Evolutionary conservation across 495 filamentous ascomycete genomes (phyloP).

Genomic region (Parathielavia appendiculata): DNA sequence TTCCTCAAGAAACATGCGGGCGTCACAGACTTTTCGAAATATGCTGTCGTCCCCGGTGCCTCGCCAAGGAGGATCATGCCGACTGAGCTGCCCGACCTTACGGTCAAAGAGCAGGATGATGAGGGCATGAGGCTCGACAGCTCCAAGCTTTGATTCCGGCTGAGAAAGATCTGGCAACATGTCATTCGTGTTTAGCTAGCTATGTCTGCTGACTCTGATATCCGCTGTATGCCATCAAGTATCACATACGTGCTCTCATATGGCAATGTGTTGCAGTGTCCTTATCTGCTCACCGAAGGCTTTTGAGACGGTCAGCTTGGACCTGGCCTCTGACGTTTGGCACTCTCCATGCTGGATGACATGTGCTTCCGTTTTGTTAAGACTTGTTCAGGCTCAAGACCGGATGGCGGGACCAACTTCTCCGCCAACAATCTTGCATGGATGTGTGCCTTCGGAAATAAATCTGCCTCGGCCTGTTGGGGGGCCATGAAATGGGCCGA

Average conservation of each 20-base stretch:
- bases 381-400: not conserved
- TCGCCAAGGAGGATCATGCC: constrained; percentile 77
- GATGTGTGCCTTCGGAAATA: not conserved
- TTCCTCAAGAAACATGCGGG: constrained; percentile 63
- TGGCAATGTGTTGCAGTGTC: not conserved
- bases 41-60: constrained; percentile 61
- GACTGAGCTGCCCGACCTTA: constrained; percentile 59
- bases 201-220: not conserved
- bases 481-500: not conserved
- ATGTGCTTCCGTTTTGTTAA: not conserved
- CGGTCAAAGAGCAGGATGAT: constrained; percentile 75
- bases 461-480: no score
- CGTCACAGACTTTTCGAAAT: constrained; percentile 68
- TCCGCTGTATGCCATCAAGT: not conserved
- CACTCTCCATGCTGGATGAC: not conserved
- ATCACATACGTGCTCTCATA: not conserved
- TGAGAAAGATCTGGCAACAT: not conserved
- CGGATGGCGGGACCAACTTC: not conserved
- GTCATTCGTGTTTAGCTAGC: not conserved
- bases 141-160: constrained; percentile 33
- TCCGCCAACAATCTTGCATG: not conserved
- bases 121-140: constrained; percentile 73
- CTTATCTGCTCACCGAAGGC: not conserved
- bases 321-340: not conserved
- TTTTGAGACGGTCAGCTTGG: not conserved